Conservation (phyloP, 345 rosid genomes). For the Camelina laxa region DNA sequence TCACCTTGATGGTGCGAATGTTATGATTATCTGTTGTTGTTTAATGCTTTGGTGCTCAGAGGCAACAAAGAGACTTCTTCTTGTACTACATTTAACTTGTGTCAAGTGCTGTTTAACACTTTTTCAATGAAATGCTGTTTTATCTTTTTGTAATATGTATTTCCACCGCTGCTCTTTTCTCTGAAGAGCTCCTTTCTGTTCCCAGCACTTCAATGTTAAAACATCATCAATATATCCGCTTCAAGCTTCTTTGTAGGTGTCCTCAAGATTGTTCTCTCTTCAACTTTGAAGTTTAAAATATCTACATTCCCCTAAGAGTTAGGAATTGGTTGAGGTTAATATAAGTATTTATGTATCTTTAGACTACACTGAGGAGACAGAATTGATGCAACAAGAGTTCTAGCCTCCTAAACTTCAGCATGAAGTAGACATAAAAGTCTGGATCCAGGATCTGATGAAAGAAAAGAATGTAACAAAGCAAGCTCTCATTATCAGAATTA, state of each 20-base stretch:
- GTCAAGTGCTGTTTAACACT: constrained; percentile 8
- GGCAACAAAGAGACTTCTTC: constrained; percentile 24
- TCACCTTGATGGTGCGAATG: constrained; percentile 73
- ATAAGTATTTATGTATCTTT: background rate
- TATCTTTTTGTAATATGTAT: constrained; percentile 2
- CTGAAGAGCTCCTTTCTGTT: background rate
- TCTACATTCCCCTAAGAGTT: background rate
- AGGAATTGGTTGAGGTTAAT: background rate
- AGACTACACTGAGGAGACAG: constrained; percentile 51
- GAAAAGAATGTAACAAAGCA: too few relatives aligned
- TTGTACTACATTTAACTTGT: constrained; percentile 28
- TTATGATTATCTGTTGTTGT: constrained; percentile 37
- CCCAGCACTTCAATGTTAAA: background rate
- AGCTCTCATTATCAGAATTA: too few relatives aligned
- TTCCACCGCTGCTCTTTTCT: background rate
- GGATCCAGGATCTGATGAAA: too few relatives aligned
- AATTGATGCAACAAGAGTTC: too few relatives aligned
- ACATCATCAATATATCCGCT: constrained; percentile 28
- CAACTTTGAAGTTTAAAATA: background rate
- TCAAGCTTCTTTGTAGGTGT: constrained; percentile 62
- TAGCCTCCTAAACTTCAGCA: too few relatives aligned
- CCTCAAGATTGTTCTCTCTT: constrained; percentile 3
- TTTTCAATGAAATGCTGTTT: constrained; percentile 8
- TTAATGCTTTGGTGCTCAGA: constrained; percentile 24
- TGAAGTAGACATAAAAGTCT: too few relatives aligned